Conservation (phyloP, 495 filamentous ascomycete species). For the Penicillium ochrochloron region DNA sequence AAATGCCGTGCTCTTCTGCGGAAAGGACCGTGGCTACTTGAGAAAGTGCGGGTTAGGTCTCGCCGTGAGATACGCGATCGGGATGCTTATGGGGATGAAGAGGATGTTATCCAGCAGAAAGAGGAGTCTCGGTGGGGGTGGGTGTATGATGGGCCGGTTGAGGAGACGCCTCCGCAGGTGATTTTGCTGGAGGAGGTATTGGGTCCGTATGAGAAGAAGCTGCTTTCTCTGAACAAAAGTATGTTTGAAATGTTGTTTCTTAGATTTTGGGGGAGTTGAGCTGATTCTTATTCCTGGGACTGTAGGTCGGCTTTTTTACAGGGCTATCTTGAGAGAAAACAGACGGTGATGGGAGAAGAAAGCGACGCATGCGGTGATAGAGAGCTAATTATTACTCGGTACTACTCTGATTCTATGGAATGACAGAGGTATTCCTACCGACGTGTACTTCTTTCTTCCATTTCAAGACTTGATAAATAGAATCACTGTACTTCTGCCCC, state of each 20-base stretch:
- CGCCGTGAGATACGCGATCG: neutral
- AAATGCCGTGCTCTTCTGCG: slow-evolving; percentile 52
- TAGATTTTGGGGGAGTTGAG: neutral
- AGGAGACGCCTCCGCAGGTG: slow-evolving; percentile 36
- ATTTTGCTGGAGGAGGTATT: slow-evolving; percentile 54
- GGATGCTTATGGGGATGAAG: slow-evolving; percentile 14
- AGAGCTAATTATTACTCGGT: neutral
- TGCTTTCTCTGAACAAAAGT: slow-evolving; percentile 49
- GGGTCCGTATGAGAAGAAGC: slow-evolving; percentile 53
- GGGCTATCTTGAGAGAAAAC: slow-evolving; percentile 3
- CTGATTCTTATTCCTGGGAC: neutral
- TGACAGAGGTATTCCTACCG: neutral
- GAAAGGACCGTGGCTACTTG: slow-evolving; percentile 42
- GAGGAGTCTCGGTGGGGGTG: slow-evolving; percentile 51
- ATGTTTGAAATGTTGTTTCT: slow-evolving; percentile 10
- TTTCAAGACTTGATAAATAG: neutral
- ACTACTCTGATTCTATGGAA: neutral
- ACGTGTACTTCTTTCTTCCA: neutral
- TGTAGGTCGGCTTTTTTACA: slow-evolving; percentile 13
- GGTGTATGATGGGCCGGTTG: slow-evolving; percentile 52
- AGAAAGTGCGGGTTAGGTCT: slow-evolving; percentile 12
- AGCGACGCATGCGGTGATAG: neutral
- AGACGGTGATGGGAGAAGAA: neutral
- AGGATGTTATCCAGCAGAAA: slow-evolving; percentile 31
- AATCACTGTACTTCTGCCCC: neutral